Evolutionary conservation across 331 rosid genomes (phyloP), one percentile per base, ranked within the genome.

Genomic region (Rhamnella rubrinervis): DNA sequence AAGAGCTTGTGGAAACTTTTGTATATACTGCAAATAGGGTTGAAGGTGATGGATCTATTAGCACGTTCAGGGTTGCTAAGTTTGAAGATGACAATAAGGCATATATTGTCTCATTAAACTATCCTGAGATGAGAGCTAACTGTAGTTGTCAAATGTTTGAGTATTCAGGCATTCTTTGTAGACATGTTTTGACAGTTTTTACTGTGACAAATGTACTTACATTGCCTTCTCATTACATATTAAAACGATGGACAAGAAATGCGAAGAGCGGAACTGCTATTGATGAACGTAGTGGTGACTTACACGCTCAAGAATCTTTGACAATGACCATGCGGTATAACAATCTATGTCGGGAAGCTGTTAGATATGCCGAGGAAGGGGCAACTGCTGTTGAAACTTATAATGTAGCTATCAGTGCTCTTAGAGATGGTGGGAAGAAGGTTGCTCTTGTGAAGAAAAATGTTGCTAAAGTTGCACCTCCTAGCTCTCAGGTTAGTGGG

Each of bases 121-220:
- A 78, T 77, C 72, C 88, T 18, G 93, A 86, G 77, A 69, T 89
- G 88, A 92, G 78, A 85, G 96, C 98, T 65, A 84, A 77, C 58
- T 93, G 98, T 73, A 93, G 89, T 77, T 93, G 98, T 80, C 92
- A 87, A 65, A 88, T 91, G 97, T 93, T 91, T 78, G 96, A 93
- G 90, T 89, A 83, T 80, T 91, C 95, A 53, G 98, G 98, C 68
- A 89, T 93, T 75, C 96, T 92, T 65, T 92, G 98, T 81, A 86
- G 89, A 75, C 98, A 92, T 79, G 78, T 92, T 72, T 83, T 92
- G 80, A 92, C 98, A 1, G 98, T 92, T 59, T 92, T 89, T 69
- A 89, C 98, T 0, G 93, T 92, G 44, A 87, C 98, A 55, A 92
- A 89, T 78, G 96, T 92, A 65, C 96, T 88, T 69, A 87, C 91